Evolutionary conservation across 2,329 filamentous ascomycete species (phyloP), one percentile per base, ranked within the genome.

Genomic region (Microdochium bolleyi): DNA sequence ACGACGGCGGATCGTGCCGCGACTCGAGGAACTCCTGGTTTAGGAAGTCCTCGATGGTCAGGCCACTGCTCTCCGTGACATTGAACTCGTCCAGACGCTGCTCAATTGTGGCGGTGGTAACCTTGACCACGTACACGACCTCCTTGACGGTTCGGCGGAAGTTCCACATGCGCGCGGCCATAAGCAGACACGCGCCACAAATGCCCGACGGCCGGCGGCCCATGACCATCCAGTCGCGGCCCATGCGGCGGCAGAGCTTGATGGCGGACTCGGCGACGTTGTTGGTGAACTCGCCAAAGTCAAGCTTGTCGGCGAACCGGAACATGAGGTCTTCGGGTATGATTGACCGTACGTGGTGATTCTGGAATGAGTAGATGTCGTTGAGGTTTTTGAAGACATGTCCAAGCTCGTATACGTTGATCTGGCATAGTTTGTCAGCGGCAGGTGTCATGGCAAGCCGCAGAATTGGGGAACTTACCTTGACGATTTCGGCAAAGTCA

Each of bases 121-220:
- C 92, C 66, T 96, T 97, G 66, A 96, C 92, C 37, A 96, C 89
- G 66, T 96, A 97, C n/a, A 97, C 92, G 9, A 99, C 88, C 70
- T 99, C 94, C 27, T 91, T 83, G 13, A 95, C 84, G 0, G 91
- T 96, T 19, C 94, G 85, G 48, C 92, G 87, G 66, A 95, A 99
- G 69, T 97, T 97, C 78, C 96, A 95, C 87, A 97, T 97, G 51
- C 94, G 88, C 9, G 94, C 92, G 7, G 94, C 94, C 67, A 99
- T 86, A 56, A 99, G 88, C 49, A 99, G 80, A 59, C 92, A 95
- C 13, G 94, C 94, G 56, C 94, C 94, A 67, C 92, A 96, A 52
- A 97, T 86, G 59, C 94, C 94, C 7, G 92, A 92, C 16, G 94
- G 94, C 41, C 94, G 86, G 63, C 94, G 88, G 61, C 94, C 94